A percentile compares a stretch with the other conserved stretches of the same genome.
These are phyloP conservation scores for Aspergillus latus DNA, from an alignment of 2,329 filamentous ascomycete species.

Conservation along the genomic window DNA sequence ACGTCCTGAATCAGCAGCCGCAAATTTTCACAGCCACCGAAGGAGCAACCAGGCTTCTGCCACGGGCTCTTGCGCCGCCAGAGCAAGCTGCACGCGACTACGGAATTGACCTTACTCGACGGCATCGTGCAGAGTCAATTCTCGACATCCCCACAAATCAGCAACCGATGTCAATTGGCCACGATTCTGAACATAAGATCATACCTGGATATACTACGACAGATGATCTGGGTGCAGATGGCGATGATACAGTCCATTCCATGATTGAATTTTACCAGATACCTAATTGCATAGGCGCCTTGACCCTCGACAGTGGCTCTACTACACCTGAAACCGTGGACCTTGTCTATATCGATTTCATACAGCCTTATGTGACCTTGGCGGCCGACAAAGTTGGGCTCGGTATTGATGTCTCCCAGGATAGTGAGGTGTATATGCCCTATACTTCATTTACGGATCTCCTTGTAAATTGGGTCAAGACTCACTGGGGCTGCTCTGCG, in stretches of 20 bases:
- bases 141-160: conserved; percentile 26
- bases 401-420: conserved; percentile 47
- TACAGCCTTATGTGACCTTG: conserved; percentile 75
- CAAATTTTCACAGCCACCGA: conserved; percentile 44
- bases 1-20: conserved; percentile 58
- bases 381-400: conserved; percentile 65
- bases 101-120: not conserved
- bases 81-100: conserved; percentile 41
- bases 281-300: conserved; percentile 81
- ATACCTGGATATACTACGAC: conserved; percentile 81
- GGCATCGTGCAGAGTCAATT: not conserved
- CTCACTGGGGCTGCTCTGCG: conserved; percentile 51
- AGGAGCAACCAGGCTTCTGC: conserved; percentile 19
- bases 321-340: conserved; percentile 73
- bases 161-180: conserved; percentile 24
- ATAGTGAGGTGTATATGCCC: conserved; percentile 54
- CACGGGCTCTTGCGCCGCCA: conserved; percentile 44
- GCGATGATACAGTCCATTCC: conserved; percentile 85
- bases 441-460: conserved; percentile 57
- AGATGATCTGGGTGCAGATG: conserved; percentile 79
- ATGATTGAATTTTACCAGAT: conserved; percentile 71
- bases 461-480: conserved; percentile 59
- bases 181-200: conserved; percentile 41
- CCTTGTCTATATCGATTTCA: conserved; percentile 87
- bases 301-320: conserved; percentile 45